Percentiles rank a stretch among this genome's conserved stretches.
phyloP scores from a whole-genome alignment of 768 basidiomycete species.

The Russula foetens region DNA sequence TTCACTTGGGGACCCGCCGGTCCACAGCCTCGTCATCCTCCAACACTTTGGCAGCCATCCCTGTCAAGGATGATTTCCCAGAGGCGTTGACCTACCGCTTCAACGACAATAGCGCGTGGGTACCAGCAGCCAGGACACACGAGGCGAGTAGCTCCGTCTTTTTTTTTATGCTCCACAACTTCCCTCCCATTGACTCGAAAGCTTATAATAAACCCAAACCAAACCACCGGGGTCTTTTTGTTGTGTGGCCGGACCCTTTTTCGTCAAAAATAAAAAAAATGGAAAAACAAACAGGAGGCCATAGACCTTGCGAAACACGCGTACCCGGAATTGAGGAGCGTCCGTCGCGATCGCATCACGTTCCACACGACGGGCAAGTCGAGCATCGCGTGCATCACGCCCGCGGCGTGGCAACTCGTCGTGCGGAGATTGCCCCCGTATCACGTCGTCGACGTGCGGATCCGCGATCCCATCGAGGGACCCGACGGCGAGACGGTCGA shows the following conservation, averaged over 20 bases:
- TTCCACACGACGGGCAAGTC: slow-evolving; percentile 17
- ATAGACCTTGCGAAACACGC: slow-evolving; percentile 15
- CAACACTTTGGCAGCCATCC: not conserved
- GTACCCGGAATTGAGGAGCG: slow-evolving; percentile 5
- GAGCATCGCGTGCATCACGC: slow-evolving; percentile 17
- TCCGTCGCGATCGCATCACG: slow-evolving; percentile 14
- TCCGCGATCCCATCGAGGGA: slow-evolving; percentile 3
- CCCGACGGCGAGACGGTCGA: not conserved
- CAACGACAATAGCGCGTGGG: slow-evolving; percentile 17
- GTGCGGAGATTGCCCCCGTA: slow-evolving; percentile 14
- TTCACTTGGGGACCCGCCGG: slow-evolving; percentile 3
- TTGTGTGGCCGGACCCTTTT: too few relatives aligned
- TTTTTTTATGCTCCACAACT: not conserved
- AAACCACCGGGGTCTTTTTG: too few relatives aligned
- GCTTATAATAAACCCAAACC: too few relatives aligned
- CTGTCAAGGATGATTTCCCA: slow-evolving; percentile 7
- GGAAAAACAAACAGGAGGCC: slow-evolving; percentile 11
- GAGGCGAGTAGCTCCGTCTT: not conserved
- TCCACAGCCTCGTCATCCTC: not conserved
- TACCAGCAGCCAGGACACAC: slow-evolving; percentile 8
- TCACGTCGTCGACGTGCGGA: slow-evolving; percentile 15
- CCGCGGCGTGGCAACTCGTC: slow-evolving; percentile 18
- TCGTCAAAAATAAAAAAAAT: too few relatives aligned
- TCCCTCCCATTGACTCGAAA: not conserved
- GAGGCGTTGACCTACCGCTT: slow-evolving; percentile 18